Percentiles rank a stretch among this genome's conserved stretches.
Conservation (phyloP, 2,329 filamentous ascomycete species). For the Fusarium sp. region DNA sequence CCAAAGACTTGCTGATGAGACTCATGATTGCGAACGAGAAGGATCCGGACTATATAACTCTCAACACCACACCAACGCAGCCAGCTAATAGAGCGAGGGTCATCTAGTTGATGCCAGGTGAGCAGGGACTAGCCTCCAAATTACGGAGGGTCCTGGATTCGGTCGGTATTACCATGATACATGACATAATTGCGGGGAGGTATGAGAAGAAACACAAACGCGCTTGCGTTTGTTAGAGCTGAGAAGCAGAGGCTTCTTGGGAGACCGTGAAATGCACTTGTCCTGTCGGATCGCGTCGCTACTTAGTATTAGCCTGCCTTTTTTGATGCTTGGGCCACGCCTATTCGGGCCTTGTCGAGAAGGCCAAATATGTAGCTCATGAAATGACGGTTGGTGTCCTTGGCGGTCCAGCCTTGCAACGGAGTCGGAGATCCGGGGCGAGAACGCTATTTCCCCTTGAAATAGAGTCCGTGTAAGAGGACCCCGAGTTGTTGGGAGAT, state of each 20-base stretch:
- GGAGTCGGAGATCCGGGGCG: constrained; percentile 29
- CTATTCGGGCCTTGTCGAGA: constrained; percentile 43
- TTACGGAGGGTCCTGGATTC: constrained; percentile 53
- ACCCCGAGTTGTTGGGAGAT: constrained; percentile 8
- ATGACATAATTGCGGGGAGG: constrained; percentile 61
- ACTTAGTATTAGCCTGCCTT: constrained; percentile 35
- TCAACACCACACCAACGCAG: constrained; percentile 28
- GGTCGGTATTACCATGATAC: constrained; percentile 52
- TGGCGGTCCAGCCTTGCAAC: constrained; percentile 31
- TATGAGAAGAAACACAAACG: constrained; percentile 31
- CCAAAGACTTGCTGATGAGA: constrained; percentile 41
- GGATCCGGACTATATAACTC: constrained; percentile 46
- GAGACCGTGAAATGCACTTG: constrained; percentile 33
- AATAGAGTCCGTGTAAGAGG: constrained; percentile 4
- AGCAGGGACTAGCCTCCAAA: constrained; percentile 49
- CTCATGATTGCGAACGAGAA: constrained; percentile 42
- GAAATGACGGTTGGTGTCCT: constrained; percentile 36
- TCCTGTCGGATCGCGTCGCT: constrained; percentile 34
- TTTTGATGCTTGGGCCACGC: constrained; percentile 43
- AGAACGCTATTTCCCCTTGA: constrained; percentile 28
- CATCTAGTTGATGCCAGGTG: constrained; percentile 43
- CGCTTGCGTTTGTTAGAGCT: constrained; percentile 32
- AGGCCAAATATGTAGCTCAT: constrained; percentile 27
- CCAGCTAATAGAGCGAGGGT: constrained; percentile 29
- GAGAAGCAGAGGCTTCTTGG: constrained; percentile 40